Evolutionary conservation across 148 eudicot genomes (phyloP), one percentile per base, ranked within the genome.

Genomic region (Vaccinium corymbosum): DNA sequence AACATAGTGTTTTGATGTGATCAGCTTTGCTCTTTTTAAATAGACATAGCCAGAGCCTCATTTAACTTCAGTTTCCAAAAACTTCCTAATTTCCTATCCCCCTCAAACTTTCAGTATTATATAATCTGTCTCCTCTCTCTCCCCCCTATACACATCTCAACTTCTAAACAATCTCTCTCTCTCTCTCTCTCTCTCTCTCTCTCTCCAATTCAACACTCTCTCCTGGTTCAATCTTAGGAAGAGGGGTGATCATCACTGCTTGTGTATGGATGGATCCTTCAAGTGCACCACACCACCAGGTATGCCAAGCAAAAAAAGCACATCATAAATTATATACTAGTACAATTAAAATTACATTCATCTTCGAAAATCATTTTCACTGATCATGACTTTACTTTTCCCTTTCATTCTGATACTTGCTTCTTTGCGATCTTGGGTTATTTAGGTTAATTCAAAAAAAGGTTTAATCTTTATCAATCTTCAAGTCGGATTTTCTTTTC

Each of bases 251-350:
- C 46, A 42, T 3, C 46, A n/a, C 48, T 81, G 57, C 49, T 35
- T 64, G 62, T 87, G 86, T 86, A 81, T 87, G 86, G 81, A 89
- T 89, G 91, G 91, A 89, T 85, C 85, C 85, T 80, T 86, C 90
- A 51, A 83, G 53, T 78, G 88, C 88, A 66, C 89, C 81, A 46
- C 87, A 83, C 50, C 85, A 86, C 51, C 90, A 88, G 86, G 89
- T 88, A 80, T 46, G 87, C 11, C 35, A 22, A 79, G 68, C n/a
- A 57, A 27, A 25, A 7, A 27, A 64, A 64, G 6, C 61, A 12
- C 55, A 20, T 49, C 53, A 20, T 9, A 61, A 42, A 42, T 42
- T 20, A 20, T 20, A 42, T 42, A n/a, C 20, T 11, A 75, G 32
- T 19, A 51, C n/a, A 25, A 27, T 35, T 35, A 14, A 1, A 55